Conservation (phyloP, 768 basidiomycete species). For the Tulasnella sp. region DNA sequence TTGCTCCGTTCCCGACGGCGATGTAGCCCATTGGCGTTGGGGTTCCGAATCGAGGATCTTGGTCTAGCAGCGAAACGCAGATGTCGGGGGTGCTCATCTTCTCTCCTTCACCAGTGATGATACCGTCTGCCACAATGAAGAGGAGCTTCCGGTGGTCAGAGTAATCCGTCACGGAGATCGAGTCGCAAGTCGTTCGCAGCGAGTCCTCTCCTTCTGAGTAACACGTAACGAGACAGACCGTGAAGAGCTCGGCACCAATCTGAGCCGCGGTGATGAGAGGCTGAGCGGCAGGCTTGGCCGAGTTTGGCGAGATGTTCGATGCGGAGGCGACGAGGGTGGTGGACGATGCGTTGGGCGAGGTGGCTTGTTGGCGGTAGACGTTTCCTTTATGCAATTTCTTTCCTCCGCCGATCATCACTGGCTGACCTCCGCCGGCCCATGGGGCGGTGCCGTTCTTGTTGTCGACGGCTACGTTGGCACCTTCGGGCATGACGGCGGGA, state of each 20-base stretch:
- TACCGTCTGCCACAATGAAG: slow-evolving; percentile 94
- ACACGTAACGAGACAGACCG: slow-evolving; percentile 93
- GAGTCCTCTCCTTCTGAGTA: slow-evolving; percentile 97
- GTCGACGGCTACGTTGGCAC: slow-evolving; percentile 90
- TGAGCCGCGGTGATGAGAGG: slow-evolving; percentile 80
- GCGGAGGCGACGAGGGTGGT: slow-evolving; percentile 49
- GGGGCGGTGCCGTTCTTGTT: slow-evolving; percentile 90
- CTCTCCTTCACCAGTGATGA: slow-evolving; percentile 98
- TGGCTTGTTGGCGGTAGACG: slow-evolving; percentile 39
- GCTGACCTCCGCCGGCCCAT: slow-evolving; percentile 62
- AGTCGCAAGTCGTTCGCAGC: slow-evolving; percentile 85
- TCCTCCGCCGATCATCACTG: slow-evolving; percentile 24
- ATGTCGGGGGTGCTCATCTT: slow-evolving; percentile 95
- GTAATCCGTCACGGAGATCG: slow-evolving; percentile 85
- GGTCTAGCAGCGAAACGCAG: slow-evolving; percentile 85
- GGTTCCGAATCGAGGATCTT: slow-evolving; percentile 92
- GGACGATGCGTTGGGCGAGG: slow-evolving; percentile 50
- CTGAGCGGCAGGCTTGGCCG: slow-evolving; percentile 31
- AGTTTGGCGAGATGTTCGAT: slow-evolving; percentile 31
- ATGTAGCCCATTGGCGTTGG: slow-evolving; percentile 91
- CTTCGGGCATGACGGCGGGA: slow-evolving; percentile 93
- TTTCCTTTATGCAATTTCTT: slow-evolving; percentile 49
- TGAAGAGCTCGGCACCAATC: slow-evolving; percentile 93
- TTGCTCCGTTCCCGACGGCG: slow-evolving; percentile 85
- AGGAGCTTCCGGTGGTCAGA: slow-evolving; percentile 88